Evolutionary conservation across 257 asterid species (phyloP), one percentile per base, ranked within the genome.

Genomic region (Anisodus tanguticus): DNA sequence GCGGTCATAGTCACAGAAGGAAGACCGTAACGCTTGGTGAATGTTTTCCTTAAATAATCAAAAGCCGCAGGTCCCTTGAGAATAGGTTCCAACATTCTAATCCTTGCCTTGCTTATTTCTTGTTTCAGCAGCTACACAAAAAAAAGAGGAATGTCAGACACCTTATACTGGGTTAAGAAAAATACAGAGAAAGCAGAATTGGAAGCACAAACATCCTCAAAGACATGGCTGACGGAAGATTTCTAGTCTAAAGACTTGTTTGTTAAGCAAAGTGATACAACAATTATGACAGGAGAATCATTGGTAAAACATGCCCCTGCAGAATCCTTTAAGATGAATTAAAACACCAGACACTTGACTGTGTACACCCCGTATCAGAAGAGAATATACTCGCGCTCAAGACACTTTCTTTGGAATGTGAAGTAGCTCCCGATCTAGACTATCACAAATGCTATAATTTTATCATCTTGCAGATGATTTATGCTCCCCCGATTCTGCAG

Each of bases 51-150:
- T 74, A 97, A 92, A 87, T 87, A 97, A 74, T 91, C 91, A 59
- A 94, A 82, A 83, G 95, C 98, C 83, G 89, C 97, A 58, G 97
- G 91, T 45, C 99, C 99, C 87, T 92, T 95, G 84, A 97, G 83
- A 83, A 90, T 78, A 1, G 99, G 98, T 85, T 95, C 97, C 87
- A 97, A 87, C 86, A 97, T 86, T 83, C 88, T 91, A 86, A 97
- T 91, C 58, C 94, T 95, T 8, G 96, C 94, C 91, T 88, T 93
- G 94, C 99, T 93, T 54, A 95, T 88, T 84, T 97, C 97, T 85
- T 91, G 92, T 89, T 93, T 97, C 68, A 97, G 97, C 58, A 84
- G 93, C 99, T 96, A 91, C 39, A 43, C 64, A 11, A 59, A 59
- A 58, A 58, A 31, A 84, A 62, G 41, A 45, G 82, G 39, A 35